Evolutionary conservation across 2,329 filamentous ascomycete species (phyloP), one percentile per base, ranked within the genome.

Genomic region (Bipolaris bicolor): DNA sequence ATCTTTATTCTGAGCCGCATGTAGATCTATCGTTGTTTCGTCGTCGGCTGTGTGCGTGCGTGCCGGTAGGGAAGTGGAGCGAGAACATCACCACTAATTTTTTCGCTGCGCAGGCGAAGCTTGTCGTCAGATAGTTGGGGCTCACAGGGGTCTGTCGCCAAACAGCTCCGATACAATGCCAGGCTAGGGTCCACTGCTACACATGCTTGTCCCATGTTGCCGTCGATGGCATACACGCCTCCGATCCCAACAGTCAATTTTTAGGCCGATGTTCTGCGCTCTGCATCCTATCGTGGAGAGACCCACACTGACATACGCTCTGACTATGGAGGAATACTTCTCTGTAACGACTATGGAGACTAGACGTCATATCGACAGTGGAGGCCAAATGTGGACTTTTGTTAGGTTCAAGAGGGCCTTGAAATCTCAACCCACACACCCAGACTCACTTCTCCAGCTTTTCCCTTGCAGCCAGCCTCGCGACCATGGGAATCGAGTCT

Each of bases 111-210:
- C 24, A 24, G 43, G 46, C 33, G 49, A 53, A 48, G 54, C 54
- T 48, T 52, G 50, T 48, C 49, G 54, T 57, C 54, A 53, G 43
- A 57, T 53, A 57, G 43, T 48, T 48, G 54, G 54, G 54, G 49
- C 48, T 49, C 54, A 57, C 43, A 48, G 26, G 53, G 36, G 40
- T 26, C 24, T 46, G 31, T 29, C 44, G 37, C 49, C 49, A 47
- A 43, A 57, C 43, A 53, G 54, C 49, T 48, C 43, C 43, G 7
- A 13, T 31, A 44, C 26, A 15, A 16, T 41, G 52, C 43, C 47
- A 51, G 26, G 18, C 45, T 58, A 58, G 56, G 51, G 34, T 29
- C 56, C 56, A 58, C 56, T 50, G 34, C 29, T n/a, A 47, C 18
- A 46, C 37, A 52, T 29, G 31, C 48, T 46, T 11, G 7, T 31